Conservation (phyloP, 2,329 filamentous ascomycete genomes). For the Trichoderma koningiopsis region DNA sequence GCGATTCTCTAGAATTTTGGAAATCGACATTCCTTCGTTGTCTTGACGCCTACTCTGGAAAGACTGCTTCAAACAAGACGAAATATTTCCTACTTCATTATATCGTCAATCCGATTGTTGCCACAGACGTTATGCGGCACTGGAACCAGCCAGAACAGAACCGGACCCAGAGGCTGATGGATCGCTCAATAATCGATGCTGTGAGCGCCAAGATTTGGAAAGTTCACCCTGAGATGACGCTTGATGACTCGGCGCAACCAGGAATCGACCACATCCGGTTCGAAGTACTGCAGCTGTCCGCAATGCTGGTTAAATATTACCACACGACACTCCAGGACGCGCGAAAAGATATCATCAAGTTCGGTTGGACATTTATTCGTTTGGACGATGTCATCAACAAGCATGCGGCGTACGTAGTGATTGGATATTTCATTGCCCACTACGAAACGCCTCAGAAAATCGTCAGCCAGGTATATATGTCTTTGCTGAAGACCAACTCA, state of each 20-base stretch:
- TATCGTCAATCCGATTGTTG: constrained; percentile 92
- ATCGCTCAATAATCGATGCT: constrained; percentile 82
- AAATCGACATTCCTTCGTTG: constrained; percentile 80
- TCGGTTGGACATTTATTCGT: constrained; percentile 97
- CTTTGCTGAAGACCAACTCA: constrained; percentile 87
- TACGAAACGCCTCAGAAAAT: constrained; percentile 98
- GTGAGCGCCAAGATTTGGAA: constrained; percentile 95
- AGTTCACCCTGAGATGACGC: constrained; percentile 76
- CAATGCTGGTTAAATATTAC: constrained; percentile 94
- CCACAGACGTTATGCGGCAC: constrained; percentile 90
- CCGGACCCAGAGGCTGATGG: constrained; percentile 72
- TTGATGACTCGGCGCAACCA: constrained; percentile 79
- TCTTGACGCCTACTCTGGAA: constrained; percentile 82
- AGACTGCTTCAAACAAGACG: constrained; percentile 78
- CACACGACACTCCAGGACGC: constrained; percentile 84
- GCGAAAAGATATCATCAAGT: constrained; percentile 98
- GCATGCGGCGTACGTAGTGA: constrained; percentile 94
- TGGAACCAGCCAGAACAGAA: constrained; percentile 63
- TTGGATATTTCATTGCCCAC: constrained; percentile 95
- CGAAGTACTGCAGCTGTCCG: constrained; percentile 92
- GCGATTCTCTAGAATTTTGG: constrained; percentile 82
- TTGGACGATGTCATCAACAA: constrained; percentile 99
- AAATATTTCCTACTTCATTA: constrained; percentile 93
- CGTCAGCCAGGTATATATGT: constrained; percentile 90
- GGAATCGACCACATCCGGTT: constrained; percentile 95